These are phyloP conservation scores for Colletotrichum agaves DNA, from an alignment of 2,329 filamentous ascomycete genomes.

Conservation along the genomic window DNA sequence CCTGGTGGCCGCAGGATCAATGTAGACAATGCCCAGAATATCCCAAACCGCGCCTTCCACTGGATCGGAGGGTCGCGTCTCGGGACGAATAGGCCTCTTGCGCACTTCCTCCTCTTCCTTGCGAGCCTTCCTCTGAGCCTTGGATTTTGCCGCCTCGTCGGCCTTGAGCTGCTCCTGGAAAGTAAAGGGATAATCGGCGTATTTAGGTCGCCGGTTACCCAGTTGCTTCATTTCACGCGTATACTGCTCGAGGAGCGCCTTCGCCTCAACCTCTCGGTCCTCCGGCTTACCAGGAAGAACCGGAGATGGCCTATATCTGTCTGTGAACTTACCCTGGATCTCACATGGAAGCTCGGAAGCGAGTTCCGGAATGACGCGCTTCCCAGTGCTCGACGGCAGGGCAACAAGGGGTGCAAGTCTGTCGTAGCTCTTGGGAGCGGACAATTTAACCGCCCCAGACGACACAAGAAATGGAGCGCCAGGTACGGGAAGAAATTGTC, in stretches of 20 bases:
- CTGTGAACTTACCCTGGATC: conserved; percentile 55
- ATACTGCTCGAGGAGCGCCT: conserved; percentile 52
- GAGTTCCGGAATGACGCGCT: conserved; percentile 51
- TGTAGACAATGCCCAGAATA: conserved; percentile 59
- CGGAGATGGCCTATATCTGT: conserved; percentile 52
- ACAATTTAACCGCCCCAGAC: conserved; percentile 53
- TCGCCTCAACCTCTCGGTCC: conserved; percentile 54
- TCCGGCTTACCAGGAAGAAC: conserved; percentile 52
- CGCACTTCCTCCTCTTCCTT: conserved; percentile 54
- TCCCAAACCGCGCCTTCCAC: conserved; percentile 65
- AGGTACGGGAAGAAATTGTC: conserved; percentile 51
- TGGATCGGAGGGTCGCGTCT: conserved; percentile 56
- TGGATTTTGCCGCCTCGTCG: conserved; percentile 57
- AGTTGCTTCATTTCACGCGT: conserved; percentile 54
- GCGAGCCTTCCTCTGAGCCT: conserved; percentile 57
- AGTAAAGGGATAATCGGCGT: conserved; percentile 55
- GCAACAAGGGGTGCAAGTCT: conserved; percentile 57
- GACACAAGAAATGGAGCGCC: conserved; percentile 52
- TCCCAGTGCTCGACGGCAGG: conserved; percentile 51
- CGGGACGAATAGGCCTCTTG: conserved; percentile 55
- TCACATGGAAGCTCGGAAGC: conserved; percentile 55
- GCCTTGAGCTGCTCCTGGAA: conserved; percentile 60
- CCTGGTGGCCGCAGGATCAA: conserved; percentile 54
- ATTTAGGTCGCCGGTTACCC: conserved; percentile 57
- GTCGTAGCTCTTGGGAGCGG: conserved; percentile 57